Evolutionary conservation across 345 rosid species (phyloP).

Genomic region (Dipteronia sinensis): DNA sequence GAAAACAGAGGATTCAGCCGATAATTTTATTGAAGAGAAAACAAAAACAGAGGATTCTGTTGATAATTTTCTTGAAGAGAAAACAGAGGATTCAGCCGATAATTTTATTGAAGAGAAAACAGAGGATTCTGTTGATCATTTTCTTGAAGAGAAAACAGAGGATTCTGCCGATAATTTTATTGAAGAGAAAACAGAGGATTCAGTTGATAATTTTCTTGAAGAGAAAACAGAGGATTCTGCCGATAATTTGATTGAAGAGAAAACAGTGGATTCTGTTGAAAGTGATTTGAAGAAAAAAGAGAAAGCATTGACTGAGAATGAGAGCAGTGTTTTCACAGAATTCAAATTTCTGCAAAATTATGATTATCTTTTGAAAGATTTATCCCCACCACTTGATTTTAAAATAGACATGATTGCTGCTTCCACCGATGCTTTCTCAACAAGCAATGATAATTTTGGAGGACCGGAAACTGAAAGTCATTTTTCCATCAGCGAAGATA

Average conservation of each 20-base stretch:
- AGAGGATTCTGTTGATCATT: no score
- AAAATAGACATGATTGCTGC: not conserved
- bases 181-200: no score
- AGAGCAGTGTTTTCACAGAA: conserved; percentile 6
- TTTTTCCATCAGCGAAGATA: conserved; percentile 9
- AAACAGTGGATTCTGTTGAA: not conserved
- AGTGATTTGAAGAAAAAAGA: conserved; percentile 2
- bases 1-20: conserved; percentile 23
- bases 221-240: no score
- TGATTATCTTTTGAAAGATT: not conserved
- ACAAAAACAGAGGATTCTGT: not conserved
- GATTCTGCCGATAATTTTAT: no score
- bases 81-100: not conserved
- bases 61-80: not conserved
- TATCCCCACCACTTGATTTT: not conserved
- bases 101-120: no score
- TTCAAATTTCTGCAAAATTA: not conserved
- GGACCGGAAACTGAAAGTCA: conserved; percentile 32
- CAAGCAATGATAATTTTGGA: conserved; percentile 8
- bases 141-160: no score
- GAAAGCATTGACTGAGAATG: not conserved
- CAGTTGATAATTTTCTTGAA: no score
- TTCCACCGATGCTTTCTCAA: not conserved
- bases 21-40: conserved; percentile 11
- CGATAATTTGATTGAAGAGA: not conserved